Conservation (phyloP, 345 rosid species). For the Syzygium jambos region DNA sequence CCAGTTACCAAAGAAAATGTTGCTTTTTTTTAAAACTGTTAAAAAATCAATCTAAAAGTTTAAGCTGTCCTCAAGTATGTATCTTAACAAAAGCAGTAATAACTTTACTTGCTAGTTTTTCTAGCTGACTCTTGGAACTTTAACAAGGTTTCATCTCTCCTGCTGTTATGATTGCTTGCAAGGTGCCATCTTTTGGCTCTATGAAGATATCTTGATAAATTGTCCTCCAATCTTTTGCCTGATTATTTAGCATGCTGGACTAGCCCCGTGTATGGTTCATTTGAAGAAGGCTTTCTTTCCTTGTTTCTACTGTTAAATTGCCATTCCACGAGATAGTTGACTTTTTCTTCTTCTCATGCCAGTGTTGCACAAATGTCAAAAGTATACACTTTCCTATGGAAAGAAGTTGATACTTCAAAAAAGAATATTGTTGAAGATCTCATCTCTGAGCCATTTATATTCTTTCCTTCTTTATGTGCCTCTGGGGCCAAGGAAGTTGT, state of each 20-base stretch:
- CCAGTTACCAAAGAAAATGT: neutral
- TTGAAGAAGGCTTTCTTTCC: neutral
- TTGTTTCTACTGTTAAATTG: neutral
- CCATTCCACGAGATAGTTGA: neutral
- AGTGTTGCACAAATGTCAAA: slow-evolving; percentile 70
- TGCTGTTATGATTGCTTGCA: neutral
- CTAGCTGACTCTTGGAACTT: neutral
- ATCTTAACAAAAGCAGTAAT: neutral
- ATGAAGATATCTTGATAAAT: neutral
- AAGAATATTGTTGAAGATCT: slow-evolving; percentile 41
- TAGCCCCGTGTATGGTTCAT: neutral
- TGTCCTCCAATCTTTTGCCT: neutral
- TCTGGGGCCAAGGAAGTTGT: slow-evolving; percentile 36
- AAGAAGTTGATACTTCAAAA: slow-evolving; percentile 43
- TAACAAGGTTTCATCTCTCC: neutral
- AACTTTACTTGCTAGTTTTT: neutral
- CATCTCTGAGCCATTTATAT: slow-evolving; percentile 45
- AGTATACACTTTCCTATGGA: slow-evolving; percentile 67
- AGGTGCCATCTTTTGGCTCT: neutral
- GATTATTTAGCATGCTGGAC: neutral
- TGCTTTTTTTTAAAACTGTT: neutral
- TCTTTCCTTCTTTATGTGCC: slow-evolving; percentile 45
- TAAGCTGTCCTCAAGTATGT: neutral
- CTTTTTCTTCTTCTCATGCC: slow-evolving; percentile 17
- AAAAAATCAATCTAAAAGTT: neutral